Percentiles rank a stretch among this genome's conserved stretches.
Conservation (phyloP, 345 rosid genomes). For the Leavenworthia alabamica region DNA sequence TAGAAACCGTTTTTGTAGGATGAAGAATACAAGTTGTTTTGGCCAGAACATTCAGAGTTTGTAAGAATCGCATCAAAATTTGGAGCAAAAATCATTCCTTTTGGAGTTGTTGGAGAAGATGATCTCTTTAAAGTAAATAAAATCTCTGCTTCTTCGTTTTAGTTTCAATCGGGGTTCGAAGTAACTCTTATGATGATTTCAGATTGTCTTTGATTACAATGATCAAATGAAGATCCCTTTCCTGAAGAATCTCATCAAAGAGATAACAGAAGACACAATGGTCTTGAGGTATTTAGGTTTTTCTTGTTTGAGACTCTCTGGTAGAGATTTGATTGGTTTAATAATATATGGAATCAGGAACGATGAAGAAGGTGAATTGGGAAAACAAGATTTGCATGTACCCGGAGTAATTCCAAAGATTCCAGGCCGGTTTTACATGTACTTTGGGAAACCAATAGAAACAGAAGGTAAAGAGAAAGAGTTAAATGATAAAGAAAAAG, state of each 20-base stretch:
- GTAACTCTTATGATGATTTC: no score
- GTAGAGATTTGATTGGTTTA: no score
- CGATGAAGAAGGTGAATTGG: conserved; percentile 41
- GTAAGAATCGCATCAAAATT: conserved; percentile 69
- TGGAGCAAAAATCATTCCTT: conserved; percentile 75
- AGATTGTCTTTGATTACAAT: conserved; percentile 52
- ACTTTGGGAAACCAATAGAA: conserved; percentile 69
- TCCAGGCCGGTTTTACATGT: conserved; percentile 61
- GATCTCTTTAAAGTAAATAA: conserved; percentile 56
- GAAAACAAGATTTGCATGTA: conserved; percentile 47
- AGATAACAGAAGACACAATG: conserved; percentile 29
- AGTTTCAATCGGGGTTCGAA: background rate
- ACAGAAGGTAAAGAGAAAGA: conserved; percentile 56
- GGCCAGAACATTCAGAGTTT: conserved; percentile 73
- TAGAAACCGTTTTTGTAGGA: conserved; percentile 45
- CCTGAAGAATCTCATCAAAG: conserved; percentile 36
- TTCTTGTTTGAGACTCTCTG: no score
- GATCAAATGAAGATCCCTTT: conserved; percentile 65
- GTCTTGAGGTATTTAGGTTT: conserved; percentile 39
- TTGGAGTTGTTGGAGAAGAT: conserved; percentile 71
- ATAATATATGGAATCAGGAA: no score
- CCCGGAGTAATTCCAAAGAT: conserved; percentile 55
- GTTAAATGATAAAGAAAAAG: conserved; percentile 41
- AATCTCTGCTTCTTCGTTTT: conserved; percentile 3
- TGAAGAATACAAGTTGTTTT: conserved; percentile 61